Evolutionary conservation across 306 rosid species (phyloP).

Genomic region (Vigna radiata): DNA sequence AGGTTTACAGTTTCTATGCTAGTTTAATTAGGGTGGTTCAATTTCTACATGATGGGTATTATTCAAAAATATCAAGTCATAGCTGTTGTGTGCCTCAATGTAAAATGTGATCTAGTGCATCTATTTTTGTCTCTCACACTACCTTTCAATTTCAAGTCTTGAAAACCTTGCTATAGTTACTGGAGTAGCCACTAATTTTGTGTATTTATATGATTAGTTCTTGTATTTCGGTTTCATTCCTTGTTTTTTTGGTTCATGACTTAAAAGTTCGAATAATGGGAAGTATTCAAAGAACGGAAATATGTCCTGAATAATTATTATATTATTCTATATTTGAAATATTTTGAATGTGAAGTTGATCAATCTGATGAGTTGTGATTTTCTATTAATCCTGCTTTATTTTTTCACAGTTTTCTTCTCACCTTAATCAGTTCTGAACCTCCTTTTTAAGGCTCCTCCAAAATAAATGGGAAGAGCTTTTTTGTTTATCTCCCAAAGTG

Average conservation of each 20-base stretch:
- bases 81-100: background rate
- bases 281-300: background rate
- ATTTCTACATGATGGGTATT: background rate
- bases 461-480: background rate
- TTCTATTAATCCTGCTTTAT: background rate
- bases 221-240: background rate
- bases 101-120: background rate
- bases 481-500: constrained; percentile 1
- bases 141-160: background rate
- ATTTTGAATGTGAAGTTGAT: background rate
- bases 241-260: background rate
- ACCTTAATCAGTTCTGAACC: background rate
- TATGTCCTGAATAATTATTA: background rate
- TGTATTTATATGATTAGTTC: background rate
- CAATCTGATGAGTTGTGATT: background rate
- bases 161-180: background rate
- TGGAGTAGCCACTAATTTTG: background rate
- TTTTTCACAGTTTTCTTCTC: background rate
- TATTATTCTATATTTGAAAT: background rate
- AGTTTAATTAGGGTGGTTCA: background rate
- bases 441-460: background rate
- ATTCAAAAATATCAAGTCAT: background rate
- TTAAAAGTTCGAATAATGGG: background rate
- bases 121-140: background rate
- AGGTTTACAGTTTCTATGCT: constrained; percentile 36